Evolutionary conservation across 257 asterid species (phyloP).

Genomic region (Misopates orontium): DNA sequence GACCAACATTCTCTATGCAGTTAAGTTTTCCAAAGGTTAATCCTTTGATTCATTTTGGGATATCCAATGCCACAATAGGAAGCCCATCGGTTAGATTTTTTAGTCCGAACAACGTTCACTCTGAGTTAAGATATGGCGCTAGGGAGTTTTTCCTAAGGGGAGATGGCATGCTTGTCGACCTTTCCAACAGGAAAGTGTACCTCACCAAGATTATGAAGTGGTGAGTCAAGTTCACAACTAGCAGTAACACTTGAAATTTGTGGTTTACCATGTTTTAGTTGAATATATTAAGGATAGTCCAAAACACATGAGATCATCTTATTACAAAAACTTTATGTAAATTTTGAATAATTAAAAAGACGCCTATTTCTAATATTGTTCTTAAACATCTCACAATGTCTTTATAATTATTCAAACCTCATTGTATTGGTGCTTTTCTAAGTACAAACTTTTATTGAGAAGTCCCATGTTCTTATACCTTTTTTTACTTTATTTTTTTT

Average conservation of each 20-base stretch:
- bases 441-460: too few relatives aligned
- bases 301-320: too few relatives aligned
- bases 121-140: conserved; percentile 68
- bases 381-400: too few relatives aligned
- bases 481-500: too few relatives aligned
- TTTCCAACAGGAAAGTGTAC: conserved; percentile 72
- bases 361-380: too few relatives aligned
- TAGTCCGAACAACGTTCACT: conserved; percentile 55
- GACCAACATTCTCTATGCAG: conserved; percentile 36
- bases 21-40: conserved; percentile 60
- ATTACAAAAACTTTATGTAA: too few relatives aligned
- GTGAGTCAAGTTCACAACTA: conserved; percentile 35
- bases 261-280: background rate
- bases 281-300: background rate
- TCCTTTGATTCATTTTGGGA: conserved; percentile 72
- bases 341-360: too few relatives aligned
- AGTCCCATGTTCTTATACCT: too few relatives aligned
- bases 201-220: conserved; percentile 69
- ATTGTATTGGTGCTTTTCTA: too few relatives aligned
- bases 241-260: background rate
- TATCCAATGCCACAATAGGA: conserved; percentile 80
- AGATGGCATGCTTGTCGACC: conserved; percentile 74
- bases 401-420: too few relatives aligned
- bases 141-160: conserved; percentile 80
- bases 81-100: conserved; percentile 79